Conservation (phyloP, 1,139 yeast species). For the Pichia sp. region DNA sequence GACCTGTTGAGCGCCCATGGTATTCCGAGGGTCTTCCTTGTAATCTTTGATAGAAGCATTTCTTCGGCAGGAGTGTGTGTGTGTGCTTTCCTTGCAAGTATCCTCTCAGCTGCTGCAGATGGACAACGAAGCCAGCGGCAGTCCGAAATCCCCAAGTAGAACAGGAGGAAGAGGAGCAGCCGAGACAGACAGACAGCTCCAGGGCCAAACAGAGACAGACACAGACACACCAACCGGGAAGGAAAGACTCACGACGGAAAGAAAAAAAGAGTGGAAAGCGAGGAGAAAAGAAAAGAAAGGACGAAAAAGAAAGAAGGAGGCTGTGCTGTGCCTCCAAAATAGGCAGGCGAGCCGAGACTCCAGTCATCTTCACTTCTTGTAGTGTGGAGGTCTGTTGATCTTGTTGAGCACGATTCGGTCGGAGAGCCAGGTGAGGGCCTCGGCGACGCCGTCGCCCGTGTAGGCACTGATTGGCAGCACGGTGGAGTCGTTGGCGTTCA, state of each 20-base stretch:
- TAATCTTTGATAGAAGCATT: background rate
- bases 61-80: background rate
- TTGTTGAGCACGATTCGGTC: slow-evolving; percentile 75
- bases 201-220: background rate
- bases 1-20: background rate
- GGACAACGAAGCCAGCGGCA: too few relatives aligned
- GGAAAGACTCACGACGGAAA: background rate
- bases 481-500: slow-evolving; percentile 87
- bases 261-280: too few relatives aligned
- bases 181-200: background rate
- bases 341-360: slow-evolving; percentile 1
- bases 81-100: background rate
- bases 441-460: slow-evolving; percentile 80
- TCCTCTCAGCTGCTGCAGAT: too few relatives aligned
- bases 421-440: slow-evolving; percentile 85
- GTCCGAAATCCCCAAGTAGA: too few relatives aligned
- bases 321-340: background rate
- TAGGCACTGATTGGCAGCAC: slow-evolving; percentile 86
- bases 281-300: background rate
- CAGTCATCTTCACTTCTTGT: background rate
- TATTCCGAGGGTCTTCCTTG: background rate
- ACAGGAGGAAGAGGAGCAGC: too few relatives aligned
- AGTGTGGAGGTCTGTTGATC: slow-evolving; percentile 59
- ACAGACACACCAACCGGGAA: too few relatives aligned
- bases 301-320: background rate